Percentiles rank a stretch among this genome's conserved stretches.
Conservation (phyloP, 371 early-diverging fungal species). For the Dinochytrium kinnereticum region DNA sequence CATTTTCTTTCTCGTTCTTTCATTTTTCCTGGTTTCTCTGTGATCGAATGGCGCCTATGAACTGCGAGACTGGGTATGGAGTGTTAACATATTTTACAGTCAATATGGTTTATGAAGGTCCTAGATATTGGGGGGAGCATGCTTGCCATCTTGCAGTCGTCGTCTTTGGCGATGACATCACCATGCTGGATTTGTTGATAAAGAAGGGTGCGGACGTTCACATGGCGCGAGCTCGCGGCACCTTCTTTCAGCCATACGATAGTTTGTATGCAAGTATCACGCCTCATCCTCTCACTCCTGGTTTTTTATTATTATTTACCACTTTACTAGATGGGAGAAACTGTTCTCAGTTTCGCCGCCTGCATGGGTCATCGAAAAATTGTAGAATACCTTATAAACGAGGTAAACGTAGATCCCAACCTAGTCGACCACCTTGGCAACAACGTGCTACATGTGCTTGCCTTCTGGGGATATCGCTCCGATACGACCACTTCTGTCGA, state of each 20-base stretch:
- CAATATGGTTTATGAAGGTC: constrained; percentile 29
- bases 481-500: not conserved
- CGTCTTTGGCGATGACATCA: not conserved
- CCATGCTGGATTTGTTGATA: constrained; percentile 9
- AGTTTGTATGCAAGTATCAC: constrained; percentile 4
- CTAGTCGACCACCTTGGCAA: constrained; percentile 28
- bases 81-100: no score
- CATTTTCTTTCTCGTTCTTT: no score
- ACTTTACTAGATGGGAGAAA: constrained; percentile 29
- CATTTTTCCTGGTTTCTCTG: no score
- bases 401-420: constrained; percentile 30
- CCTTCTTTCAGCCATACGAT: constrained; percentile 17
- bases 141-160: constrained; percentile 29
- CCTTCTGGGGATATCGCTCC: constrained; percentile 31
- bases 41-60: no score
- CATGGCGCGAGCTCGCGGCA: constrained; percentile 25
- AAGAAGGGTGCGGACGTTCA: constrained; percentile 23
- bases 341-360: constrained; percentile 36
- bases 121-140: constrained; percentile 27
- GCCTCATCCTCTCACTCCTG: not conserved
- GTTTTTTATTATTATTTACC: not conserved
- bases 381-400: constrained; percentile 32
- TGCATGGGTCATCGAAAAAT: constrained; percentile 28
- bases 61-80: no score
- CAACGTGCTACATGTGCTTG: constrained; percentile 39